A percentile compares a stretch with the other conserved stretches of the same genome.
Evolutionary conservation across 139 green algal species (phyloP).

Genomic region (Closterium sp.): DNA sequence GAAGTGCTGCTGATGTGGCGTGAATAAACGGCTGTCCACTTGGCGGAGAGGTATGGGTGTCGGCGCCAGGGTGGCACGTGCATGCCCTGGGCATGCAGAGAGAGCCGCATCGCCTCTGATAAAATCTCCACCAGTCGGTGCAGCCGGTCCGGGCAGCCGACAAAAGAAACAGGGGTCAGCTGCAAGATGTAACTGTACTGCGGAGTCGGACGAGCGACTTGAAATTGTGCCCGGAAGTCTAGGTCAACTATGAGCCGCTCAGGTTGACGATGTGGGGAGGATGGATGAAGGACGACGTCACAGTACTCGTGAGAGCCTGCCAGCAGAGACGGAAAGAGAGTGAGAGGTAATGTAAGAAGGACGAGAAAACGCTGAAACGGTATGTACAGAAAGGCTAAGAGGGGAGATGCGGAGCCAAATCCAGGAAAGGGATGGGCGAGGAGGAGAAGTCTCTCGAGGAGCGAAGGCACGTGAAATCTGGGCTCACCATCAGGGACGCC

Average conservation of each 20-base stretch:
- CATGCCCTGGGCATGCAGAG: constrained; percentile 15
- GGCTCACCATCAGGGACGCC: neutral
- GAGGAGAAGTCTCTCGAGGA: no score
- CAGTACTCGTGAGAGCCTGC: constrained; percentile 14
- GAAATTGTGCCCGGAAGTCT: constrained; percentile 14
- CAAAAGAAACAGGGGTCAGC: neutral
- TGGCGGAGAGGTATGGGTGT: constrained; percentile 9
- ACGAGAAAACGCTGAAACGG: no score
- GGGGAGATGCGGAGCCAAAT: no score
- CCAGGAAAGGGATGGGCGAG: no score
- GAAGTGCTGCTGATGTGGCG: neutral
- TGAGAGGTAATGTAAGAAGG: no score
- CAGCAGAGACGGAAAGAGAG: no score
- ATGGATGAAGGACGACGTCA: constrained; percentile 1
- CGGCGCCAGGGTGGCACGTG: constrained; percentile 15
- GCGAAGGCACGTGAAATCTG: no score
- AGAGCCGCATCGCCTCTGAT: neutral
- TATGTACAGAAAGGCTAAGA: no score
- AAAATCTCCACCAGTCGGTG: constrained; percentile 7
- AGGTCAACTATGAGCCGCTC: constrained; percentile 23
- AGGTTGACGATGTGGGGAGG: neutral
- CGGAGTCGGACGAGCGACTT: constrained; percentile 1
- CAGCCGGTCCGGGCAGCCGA: constrained; percentile 6
- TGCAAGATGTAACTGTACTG: neutral
- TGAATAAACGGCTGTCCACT: neutral